Evolutionary conservation across 192 early-diverging fungal species (phyloP).

Genomic region (Coemansia sp.): DNA sequence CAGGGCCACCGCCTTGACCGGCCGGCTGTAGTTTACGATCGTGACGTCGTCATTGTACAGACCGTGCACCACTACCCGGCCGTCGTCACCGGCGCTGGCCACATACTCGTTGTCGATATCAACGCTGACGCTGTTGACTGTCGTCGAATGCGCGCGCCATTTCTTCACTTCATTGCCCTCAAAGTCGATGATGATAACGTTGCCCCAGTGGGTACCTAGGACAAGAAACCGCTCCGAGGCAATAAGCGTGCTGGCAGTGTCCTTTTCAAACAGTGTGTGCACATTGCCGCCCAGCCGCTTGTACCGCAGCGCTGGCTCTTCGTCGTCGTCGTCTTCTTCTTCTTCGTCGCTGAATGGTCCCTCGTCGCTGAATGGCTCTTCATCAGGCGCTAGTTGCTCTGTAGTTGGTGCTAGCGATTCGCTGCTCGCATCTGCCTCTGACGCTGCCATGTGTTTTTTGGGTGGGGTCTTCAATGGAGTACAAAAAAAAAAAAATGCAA

Average conservation of each 20-base stretch:
- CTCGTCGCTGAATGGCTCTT: not conserved
- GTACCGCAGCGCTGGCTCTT: slow-evolving; percentile 91
- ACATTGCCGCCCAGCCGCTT: slow-evolving; percentile 74
- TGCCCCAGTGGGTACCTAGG: slow-evolving; percentile 89
- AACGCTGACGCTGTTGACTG: slow-evolving; percentile 84
- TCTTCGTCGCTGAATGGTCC: not conserved
- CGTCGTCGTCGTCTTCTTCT: slow-evolving; percentile 61
- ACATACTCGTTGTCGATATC: slow-evolving; percentile 84
- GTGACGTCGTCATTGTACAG: slow-evolving; percentile 70
- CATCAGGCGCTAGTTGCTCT: not conserved
- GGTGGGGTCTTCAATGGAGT: too few species aligned
- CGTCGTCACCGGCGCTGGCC: slow-evolving; percentile 90
- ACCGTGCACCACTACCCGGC: slow-evolving; percentile 81
- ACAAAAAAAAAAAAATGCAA: not conserved
- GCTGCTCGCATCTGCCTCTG: too few species aligned
- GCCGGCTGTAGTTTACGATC: slow-evolving; percentile 76
- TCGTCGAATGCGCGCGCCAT: slow-evolving; percentile 77
- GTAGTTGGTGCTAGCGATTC: not conserved
- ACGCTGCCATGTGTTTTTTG: too few species aligned
- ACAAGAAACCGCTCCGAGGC: slow-evolving; percentile 87
- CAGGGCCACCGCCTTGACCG: slow-evolving; percentile 83
- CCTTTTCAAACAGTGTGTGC: slow-evolving; percentile 67
- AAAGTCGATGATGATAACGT: slow-evolving; percentile 85
- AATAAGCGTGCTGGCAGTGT: slow-evolving; percentile 73
- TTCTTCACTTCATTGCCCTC: slow-evolving; percentile 85